Conservation (phyloP, 2,329 filamentous ascomycete genomes). For the Aspergillus texensis region DNA sequence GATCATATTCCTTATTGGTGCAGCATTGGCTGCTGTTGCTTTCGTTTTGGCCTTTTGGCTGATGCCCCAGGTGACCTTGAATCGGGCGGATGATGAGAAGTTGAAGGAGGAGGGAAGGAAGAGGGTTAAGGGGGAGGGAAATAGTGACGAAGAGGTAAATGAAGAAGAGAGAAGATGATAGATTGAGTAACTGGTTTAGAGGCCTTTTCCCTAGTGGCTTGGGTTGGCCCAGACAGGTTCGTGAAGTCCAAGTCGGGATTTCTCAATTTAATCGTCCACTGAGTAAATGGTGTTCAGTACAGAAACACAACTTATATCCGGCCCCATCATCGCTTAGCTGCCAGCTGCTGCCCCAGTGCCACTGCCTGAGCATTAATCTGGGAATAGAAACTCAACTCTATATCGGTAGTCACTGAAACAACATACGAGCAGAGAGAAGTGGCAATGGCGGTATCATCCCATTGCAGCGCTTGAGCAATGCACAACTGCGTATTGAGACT, state of each 20-base stretch:
- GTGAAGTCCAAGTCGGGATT: too few species aligned
- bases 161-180: neutral
- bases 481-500: constrained; percentile 7
- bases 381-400: neutral
- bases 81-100: constrained; percentile 32
- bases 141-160: constrained; percentile 17
- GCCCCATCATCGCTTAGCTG: constrained; percentile 4
- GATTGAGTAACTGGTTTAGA: neutral
- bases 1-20: constrained; percentile 44
- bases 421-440: neutral
- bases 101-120: constrained; percentile 33
- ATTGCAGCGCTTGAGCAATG: constrained; percentile 6
- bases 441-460: neutral
- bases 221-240: too few species aligned
- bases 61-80: constrained; percentile 41
- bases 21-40: constrained; percentile 38
- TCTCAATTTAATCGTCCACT: too few species aligned
- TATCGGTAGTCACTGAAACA: neutral
- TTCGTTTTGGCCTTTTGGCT: constrained; percentile 36
- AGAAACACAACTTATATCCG: neutral
- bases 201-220: too few species aligned
- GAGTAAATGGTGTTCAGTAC: neutral
- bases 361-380: constrained; percentile 3
- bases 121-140: constrained; percentile 19
- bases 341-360: constrained; percentile 11